Evolutionary conservation across 2,329 filamentous ascomycete species (phyloP).

Genomic region (Fusarium duplospermum): DNA sequence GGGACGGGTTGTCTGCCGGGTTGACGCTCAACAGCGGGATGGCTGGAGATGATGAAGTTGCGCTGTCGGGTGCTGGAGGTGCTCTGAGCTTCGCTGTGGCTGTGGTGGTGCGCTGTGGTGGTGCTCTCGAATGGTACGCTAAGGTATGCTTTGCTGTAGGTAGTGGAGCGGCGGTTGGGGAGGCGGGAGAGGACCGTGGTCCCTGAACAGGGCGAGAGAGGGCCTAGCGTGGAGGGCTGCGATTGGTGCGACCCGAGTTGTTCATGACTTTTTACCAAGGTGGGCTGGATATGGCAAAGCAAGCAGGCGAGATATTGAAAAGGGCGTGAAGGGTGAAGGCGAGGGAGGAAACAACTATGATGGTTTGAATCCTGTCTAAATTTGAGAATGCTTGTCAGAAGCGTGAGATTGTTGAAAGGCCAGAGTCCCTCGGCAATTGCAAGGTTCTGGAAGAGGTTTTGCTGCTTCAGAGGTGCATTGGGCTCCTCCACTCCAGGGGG

Average conservation of each 20-base stretch:
- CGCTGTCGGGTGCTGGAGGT: constrained; percentile 32
- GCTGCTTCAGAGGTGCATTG: constrained; percentile 24
- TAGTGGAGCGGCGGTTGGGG: constrained; percentile 40
- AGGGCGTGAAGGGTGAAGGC: background rate
- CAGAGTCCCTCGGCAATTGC: background rate
- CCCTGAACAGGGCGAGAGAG: constrained; percentile 37
- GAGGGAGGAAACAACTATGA: background rate
- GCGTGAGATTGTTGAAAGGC: background rate
- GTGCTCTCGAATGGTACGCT: constrained; percentile 32
- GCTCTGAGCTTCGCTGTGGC: constrained; percentile 41
- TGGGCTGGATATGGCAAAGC: constrained; percentile 2
- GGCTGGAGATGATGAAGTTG: constrained; percentile 44
- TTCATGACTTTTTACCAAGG: constrained; percentile 23
- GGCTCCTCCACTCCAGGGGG: constrained; percentile 27
- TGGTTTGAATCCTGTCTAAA: background rate
- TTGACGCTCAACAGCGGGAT: constrained; percentile 32
- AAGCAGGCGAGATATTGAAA: background rate
- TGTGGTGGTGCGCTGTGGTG: constrained; percentile 32
- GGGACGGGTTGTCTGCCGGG: constrained; percentile 31
- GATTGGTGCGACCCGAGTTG: constrained; percentile 45
- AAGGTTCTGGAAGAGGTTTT: constrained; percentile 16
- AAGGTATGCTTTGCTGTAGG: constrained; percentile 40
- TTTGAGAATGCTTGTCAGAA: background rate
- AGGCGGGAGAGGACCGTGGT: constrained; percentile 34
- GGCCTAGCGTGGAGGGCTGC: constrained; percentile 47